Percentiles rank a stretch among this genome's conserved stretches.
phyloP scores from a whole-genome alignment of 805 yeast species.

The Candida pini region DNA sequence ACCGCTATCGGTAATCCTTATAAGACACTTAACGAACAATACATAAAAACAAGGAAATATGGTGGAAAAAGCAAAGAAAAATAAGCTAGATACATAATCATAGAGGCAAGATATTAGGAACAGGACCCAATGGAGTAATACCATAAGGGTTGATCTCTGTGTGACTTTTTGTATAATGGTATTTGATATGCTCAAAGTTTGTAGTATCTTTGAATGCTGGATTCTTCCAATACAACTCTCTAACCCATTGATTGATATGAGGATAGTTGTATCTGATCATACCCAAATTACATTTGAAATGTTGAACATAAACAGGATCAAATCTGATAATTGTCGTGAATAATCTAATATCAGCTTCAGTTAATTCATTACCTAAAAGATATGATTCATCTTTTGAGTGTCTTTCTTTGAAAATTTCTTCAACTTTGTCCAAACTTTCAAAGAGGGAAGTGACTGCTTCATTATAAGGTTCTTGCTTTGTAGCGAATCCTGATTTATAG shows the following conservation, averaged over 20 bases:
- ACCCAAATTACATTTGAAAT: conserved; percentile 86
- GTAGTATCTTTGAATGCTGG: conserved; percentile 71
- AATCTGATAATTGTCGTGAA: conserved; percentile 85
- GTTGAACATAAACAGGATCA: conserved; percentile 91
- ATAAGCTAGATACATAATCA: conserved; percentile 1
- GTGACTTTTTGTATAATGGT: conserved; percentile 87
- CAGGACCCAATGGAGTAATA: conserved; percentile 86
- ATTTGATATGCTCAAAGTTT: conserved; percentile 83
- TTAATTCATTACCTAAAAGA: conserved; percentile 59
- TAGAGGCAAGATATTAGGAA: conserved; percentile 62
- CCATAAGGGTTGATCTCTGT: conserved; percentile 71
- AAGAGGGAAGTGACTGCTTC: conserved; percentile 59
- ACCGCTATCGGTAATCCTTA: too few species aligned
- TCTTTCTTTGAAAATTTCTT: conserved; percentile 46
- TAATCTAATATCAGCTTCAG: conserved; percentile 88
- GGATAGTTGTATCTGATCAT: conserved; percentile 81
- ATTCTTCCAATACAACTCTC: conserved; percentile 75
- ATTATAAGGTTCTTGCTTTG: conserved; percentile 77
- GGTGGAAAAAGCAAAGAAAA: neutral
- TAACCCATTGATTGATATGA: conserved; percentile 69
- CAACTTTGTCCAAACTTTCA: conserved; percentile 63
- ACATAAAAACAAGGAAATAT: neutral
- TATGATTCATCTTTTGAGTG: conserved; percentile 32
- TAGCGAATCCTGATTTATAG: conserved; percentile 87
- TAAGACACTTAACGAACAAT: neutral